Percentiles rank a stretch among this genome's conserved stretches.
Conservation (phyloP, 768 basidiomycete genomes). For the Auricularia auricula-judae region DNA sequence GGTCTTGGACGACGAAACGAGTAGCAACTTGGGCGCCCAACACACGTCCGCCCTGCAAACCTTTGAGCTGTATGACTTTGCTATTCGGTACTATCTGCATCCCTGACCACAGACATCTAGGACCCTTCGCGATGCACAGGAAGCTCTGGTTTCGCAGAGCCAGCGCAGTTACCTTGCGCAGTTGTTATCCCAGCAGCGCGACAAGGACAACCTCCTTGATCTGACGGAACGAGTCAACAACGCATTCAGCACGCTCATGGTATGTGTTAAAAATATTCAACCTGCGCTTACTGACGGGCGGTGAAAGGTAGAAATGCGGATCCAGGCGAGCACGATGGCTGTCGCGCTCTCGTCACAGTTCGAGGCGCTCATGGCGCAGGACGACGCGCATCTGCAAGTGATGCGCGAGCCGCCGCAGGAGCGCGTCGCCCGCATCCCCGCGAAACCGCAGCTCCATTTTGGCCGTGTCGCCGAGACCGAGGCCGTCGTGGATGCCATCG, state of each 20-base stretch:
- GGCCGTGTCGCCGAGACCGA: neutral
- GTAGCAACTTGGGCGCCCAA: neutral
- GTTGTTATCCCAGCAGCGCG: neutral
- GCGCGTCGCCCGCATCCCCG: too few species aligned
- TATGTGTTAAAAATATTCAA: too few species aligned
- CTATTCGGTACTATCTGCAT: neutral
- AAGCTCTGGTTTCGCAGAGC: neutral
- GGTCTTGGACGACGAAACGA: neutral
- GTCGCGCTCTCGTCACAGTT: too few species aligned
- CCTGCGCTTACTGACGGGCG: too few species aligned
- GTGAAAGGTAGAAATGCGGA: too few species aligned
- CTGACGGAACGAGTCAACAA: too few species aligned
- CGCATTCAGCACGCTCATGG: too few species aligned
- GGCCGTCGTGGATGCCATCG: neutral
- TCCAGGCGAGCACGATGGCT: too few species aligned
- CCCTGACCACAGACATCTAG: neutral
- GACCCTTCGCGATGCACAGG: neutral
- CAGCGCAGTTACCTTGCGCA: neutral
- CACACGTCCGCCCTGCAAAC: neutral
- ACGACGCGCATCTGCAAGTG: neutral
- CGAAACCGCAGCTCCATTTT: neutral
- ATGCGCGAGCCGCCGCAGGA: conserved; percentile 1
- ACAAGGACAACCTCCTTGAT: neutral
- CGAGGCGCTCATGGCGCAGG: too few species aligned
- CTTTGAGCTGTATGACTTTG: too few species aligned